Percentiles rank a stretch among this genome's conserved stretches.
Conservation (phyloP, 1,139 yeast species). For the Arxiozyma bovina region DNA sequence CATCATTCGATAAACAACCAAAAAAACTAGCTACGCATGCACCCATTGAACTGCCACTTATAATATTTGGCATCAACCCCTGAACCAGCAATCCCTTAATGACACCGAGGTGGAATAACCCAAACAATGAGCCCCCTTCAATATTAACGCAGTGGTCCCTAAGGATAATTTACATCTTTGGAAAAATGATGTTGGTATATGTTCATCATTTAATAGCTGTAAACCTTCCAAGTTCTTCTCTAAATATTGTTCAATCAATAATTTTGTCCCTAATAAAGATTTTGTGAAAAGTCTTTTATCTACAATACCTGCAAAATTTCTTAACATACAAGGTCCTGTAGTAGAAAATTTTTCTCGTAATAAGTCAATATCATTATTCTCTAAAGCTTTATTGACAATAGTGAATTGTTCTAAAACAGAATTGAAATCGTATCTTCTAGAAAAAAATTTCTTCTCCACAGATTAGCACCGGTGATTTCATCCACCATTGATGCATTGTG, state of each 20-base stretch:
- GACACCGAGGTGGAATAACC: slow-evolving; percentile 88
- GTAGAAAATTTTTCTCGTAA: slow-evolving; percentile 69
- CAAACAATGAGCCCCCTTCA: slow-evolving; percentile 91
- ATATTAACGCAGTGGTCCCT: slow-evolving; percentile 80
- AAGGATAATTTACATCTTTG: slow-evolving; percentile 84
- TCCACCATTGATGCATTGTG: slow-evolving; percentile 53
- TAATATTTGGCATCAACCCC: slow-evolving; percentile 69
- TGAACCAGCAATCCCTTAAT: slow-evolving; percentile 69
- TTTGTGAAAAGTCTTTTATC: slow-evolving; percentile 71
- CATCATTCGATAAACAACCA: slow-evolving; percentile 49
- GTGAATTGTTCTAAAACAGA: slow-evolving; percentile 69
- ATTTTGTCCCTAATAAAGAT: slow-evolving; percentile 81
- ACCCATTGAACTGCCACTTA: slow-evolving; percentile 93
- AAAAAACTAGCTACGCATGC: slow-evolving; percentile 85
- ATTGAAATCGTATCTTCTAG: slow-evolving; percentile 75
- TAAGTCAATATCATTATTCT: slow-evolving; percentile 45
- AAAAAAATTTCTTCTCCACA: slow-evolving; percentile 82
- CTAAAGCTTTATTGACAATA: slow-evolving; percentile 53
- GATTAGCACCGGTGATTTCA: slow-evolving; percentile 55
- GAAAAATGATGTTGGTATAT: slow-evolving; percentile 70
- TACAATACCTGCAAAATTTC: slow-evolving; percentile 89
- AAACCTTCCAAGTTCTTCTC: slow-evolving; percentile 66
- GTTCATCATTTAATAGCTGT: slow-evolving; percentile 38
- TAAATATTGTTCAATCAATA: slow-evolving; percentile 78
- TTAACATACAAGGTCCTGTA: slow-evolving; percentile 50